Conservation (phyloP, 768 basidiomycete genomes). For the Phanerochaete carnosa region DNA sequence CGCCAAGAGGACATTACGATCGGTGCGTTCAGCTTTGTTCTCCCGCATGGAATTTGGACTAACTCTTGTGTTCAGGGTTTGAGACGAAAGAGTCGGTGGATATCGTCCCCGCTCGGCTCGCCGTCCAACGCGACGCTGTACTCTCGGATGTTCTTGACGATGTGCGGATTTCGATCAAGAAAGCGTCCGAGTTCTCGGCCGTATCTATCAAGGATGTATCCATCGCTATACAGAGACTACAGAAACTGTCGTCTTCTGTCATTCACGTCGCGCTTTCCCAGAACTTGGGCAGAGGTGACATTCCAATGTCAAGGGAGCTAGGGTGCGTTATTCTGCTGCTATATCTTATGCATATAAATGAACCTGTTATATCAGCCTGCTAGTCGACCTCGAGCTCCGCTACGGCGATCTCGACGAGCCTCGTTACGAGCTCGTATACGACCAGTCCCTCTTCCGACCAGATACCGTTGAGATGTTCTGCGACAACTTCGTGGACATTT, state of each 20-base stretch:
- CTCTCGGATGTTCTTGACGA: not conserved
- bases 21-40: not conserved
- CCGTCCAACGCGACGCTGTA: not conserved
- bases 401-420: not conserved
- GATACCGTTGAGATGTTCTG: not conserved
- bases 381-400: not conserved
- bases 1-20: not conserved
- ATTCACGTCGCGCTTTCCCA: not conserved
- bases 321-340: too few species aligned
- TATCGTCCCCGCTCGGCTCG: not conserved
- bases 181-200: not conserved
- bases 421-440: not conserved
- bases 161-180: not conserved
- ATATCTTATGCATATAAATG: too few species aligned
- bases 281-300: too few species aligned
- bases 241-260: not conserved
- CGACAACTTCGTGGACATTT: not conserved
- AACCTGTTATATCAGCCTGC: not conserved
- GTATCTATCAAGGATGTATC: not conserved
- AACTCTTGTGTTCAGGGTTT: not conserved
- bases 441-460: not conserved
- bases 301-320: too few species aligned
- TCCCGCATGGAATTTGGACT: not conserved
- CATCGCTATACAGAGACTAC: not conserved
- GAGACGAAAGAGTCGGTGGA: not conserved